Evolutionary conservation across 495 filamentous ascomycete species (phyloP), one percentile per base, ranked within the genome.

Genomic region (Penicillium ucsense): DNA sequence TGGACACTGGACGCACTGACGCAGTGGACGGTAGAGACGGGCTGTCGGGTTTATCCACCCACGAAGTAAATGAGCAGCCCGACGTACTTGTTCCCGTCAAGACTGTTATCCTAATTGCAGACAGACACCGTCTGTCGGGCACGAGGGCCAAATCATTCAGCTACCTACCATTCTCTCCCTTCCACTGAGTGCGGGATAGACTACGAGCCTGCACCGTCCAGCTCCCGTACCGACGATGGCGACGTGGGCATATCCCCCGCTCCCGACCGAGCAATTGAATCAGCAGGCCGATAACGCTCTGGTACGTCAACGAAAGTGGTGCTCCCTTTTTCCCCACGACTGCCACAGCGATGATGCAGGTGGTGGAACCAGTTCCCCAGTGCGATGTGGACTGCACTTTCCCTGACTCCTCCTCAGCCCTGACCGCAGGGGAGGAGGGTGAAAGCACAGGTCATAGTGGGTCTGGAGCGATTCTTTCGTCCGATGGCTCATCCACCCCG

Each of bases 241-340:
- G 38, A 82, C 86, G 41, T 80, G 82, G 59, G 82, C 85, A 47
- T 89, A 81, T 72, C 88, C 88, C 63, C 83, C 81, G 47, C 74
- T 90, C 43, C 63, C 82, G 41, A 68, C 74, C 11, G 75, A 81
- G 29, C 67, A 80, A 53, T 69, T 88, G 65, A 76, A 79, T 63
- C 68, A 70, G 67, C 78, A 83, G 55, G 76, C 88, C 61, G 77
- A 86, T 61, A 70, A 76, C 49, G 77, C 84, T 35, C 71, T 83
- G 72, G 83, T 91, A 74, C 33, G 72, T 65, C 31, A 43, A 56
- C 29, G 43, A 30, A 12, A 32, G 34, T 29, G 8, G 36, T 40
- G 40, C 41, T 32, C 38, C 41, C 31, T 38, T 33, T 31, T 20
- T 2, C 20, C 20, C 20, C 20, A 20, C 20, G 39, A 41, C 28